Evolutionary conservation across 345 rosid genomes (phyloP).

Genomic region (Zanthoxylum bungeanum): DNA sequence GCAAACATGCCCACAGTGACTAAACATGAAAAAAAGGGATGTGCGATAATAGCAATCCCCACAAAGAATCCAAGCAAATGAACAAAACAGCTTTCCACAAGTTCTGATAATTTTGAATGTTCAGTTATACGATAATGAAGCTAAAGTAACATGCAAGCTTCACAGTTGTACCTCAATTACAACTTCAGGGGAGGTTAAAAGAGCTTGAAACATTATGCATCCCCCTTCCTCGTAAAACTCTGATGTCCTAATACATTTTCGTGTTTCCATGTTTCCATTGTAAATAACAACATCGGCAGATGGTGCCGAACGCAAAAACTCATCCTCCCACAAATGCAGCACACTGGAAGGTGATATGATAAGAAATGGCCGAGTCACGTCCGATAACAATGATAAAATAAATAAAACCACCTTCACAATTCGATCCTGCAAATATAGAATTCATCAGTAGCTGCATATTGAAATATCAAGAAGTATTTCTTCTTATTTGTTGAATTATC

Average conservation of each 20-base stretch:
- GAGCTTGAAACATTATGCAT: conserved; percentile 43
- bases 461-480: neutral
- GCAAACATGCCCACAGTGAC: neutral
- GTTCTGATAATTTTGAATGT: neutral
- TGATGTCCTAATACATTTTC: too few relatives aligned
- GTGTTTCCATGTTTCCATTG: too few relatives aligned
- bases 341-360: conserved; percentile 38
- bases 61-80: too few relatives aligned
- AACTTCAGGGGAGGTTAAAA: conserved; percentile 44
- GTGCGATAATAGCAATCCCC: neutral
- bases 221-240: too few relatives aligned
- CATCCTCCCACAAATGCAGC: too few relatives aligned
- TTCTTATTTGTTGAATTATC: too few relatives aligned
- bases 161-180: conserved; percentile 39
- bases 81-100: too few relatives aligned
- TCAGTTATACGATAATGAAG: neutral
- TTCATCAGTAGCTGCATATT: neutral
- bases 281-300: too few relatives aligned
- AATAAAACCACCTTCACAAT: too few relatives aligned
- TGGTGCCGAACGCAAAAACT: too few relatives aligned
- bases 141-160: conserved; percentile 10
- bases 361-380: conserved; percentile 41
- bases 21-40: neutral
- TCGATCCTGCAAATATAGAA: conserved; percentile 41
- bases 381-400: conserved; percentile 28